Conservation (phyloP, 345 rosid genomes). For the Gossypium herbaceum region DNA sequence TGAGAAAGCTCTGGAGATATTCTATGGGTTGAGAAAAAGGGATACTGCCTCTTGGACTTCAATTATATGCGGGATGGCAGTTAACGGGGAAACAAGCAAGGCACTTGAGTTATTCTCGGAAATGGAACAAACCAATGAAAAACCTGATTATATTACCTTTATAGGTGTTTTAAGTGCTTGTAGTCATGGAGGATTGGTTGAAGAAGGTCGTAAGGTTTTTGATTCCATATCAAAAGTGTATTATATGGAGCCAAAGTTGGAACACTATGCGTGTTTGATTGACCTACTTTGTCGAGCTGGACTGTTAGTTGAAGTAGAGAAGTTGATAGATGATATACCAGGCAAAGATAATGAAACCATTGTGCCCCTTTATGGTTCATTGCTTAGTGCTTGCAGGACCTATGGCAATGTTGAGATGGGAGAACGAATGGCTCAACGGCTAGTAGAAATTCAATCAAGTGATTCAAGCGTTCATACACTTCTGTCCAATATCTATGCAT, state of each 20-base stretch:
- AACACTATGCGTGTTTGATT: slow-evolving; percentile 65
- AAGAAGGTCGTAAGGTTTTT: slow-evolving; percentile 55
- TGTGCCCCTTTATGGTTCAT: slow-evolving; percentile 58
- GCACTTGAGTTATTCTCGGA: slow-evolving; percentile 51
- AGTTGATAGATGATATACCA: slow-evolving; percentile 34
- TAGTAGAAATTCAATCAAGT: slow-evolving; percentile 41
- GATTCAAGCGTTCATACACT: slow-evolving; percentile 59
- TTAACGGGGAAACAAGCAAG: slow-evolving; percentile 54
- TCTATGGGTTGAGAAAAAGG: slow-evolving; percentile 39
- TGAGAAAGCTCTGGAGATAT: slow-evolving; percentile 54
- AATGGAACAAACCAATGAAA: slow-evolving; percentile 45
- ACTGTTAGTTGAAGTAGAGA: slow-evolving; percentile 60
- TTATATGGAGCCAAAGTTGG: slow-evolving; percentile 51
- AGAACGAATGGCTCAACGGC: slow-evolving; percentile 48
- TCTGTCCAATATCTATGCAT: slow-evolving; percentile 65
- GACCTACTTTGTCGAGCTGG: slow-evolving; percentile 79
- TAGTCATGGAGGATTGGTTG: slow-evolving; percentile 75
- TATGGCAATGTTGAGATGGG: slow-evolving; percentile 57
- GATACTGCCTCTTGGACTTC: slow-evolving; percentile 76
- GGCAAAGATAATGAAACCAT: slow-evolving; percentile 28
- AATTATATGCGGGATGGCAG: slow-evolving; percentile 63
- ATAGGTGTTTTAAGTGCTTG: slow-evolving; percentile 74
- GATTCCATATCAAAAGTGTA: slow-evolving; percentile 43
- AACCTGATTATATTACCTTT: slow-evolving; percentile 63
- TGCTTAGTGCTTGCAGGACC: slow-evolving; percentile 69